Evolutionary conservation across 2,329 filamentous ascomycete genomes (phyloP), one percentile per base, ranked within the genome.

Genomic region (Diplodia scrobiculata): DNA sequence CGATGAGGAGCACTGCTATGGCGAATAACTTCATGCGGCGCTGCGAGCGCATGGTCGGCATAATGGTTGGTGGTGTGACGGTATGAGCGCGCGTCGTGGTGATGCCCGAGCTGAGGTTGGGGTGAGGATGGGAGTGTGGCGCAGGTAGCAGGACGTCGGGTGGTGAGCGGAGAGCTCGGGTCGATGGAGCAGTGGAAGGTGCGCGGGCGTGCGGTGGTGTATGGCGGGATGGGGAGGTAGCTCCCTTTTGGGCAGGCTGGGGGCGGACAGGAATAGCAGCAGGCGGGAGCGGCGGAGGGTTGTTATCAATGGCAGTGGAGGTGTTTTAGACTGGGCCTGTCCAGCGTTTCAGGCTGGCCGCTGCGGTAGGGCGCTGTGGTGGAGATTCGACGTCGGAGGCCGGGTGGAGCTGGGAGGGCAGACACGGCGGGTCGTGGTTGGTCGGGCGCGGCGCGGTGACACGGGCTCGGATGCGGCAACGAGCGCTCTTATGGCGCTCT

Each of bases 11-110:
- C 66, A 88, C 82, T 66, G 89, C 81, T 72, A 93, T 81, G 69
- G 86, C 80, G 66, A 92, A 80, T 71, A 89, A 80, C 74, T 88
- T 88, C 72, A 91, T 74, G 71, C 91, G 88, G 70, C 91, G 87
- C 71, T 74, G 78, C 45, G 76, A 77, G 27, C 75, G 75, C 75
- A 78, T 77, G 7, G 65, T 62, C 27, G 63, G 52, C 59, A 58
- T 62, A 41, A 58, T 14, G 50, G 17, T 21, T 51, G 41, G 64
- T 54, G 51, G 27, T 17, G 52, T 55, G 50, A 54, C 25, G 36
- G 21, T 47, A 59, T 54, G 25, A 19, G 52, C n/a, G 38, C 5
- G 29, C 17, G 51, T 17, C n/a, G 45, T 38, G 11, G 51, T 14
- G 41, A 41, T 27, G n/a, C 25, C 11, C 11, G 45, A 45, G 27